Evolutionary conservation across 352 stramenopile genomes (phyloP).

Genomic region (Globisporangium emineosum): DNA sequence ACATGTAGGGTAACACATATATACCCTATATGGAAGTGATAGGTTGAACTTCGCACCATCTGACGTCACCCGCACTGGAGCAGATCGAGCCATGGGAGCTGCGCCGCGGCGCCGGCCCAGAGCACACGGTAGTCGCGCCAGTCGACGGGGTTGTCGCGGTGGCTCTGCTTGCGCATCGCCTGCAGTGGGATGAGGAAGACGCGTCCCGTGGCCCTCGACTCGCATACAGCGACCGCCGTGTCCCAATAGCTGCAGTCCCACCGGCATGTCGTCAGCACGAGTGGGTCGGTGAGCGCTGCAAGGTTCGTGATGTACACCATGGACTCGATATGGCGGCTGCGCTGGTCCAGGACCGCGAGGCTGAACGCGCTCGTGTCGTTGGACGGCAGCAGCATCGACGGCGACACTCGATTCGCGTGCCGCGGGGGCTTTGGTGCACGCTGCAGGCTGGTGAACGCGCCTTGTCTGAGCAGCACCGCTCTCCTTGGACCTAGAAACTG

Average conservation of each 20-base stretch:
- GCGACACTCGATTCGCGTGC: background rate
- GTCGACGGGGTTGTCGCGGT: too few species aligned
- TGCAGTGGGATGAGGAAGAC: too few species aligned
- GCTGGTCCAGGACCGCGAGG: background rate
- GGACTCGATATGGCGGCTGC: background rate
- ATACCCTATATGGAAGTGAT: too few species aligned
- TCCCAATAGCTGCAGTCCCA: background rate
- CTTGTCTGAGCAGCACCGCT: background rate
- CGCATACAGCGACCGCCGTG: too few species aligned
- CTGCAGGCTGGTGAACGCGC: background rate
- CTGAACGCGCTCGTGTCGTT: background rate
- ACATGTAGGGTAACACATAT: too few species aligned
- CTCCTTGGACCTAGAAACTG: background rate
- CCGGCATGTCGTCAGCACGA: background rate
- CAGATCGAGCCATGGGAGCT: background rate
- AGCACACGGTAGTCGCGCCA: too few species aligned
- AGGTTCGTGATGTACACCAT: background rate
- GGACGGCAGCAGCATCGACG: background rate
- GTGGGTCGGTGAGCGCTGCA: background rate
- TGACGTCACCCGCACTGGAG: background rate
- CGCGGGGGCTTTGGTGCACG: background rate
- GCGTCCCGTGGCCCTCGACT: too few species aligned
- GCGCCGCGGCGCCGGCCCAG: too few species aligned
- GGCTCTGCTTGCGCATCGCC: too few species aligned
- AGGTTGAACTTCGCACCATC: background rate